Evolutionary conservation across 2,329 filamentous ascomycete genomes (phyloP), one percentile per base, ranked within the genome.

Genomic region (Xylaria sp.): DNA sequence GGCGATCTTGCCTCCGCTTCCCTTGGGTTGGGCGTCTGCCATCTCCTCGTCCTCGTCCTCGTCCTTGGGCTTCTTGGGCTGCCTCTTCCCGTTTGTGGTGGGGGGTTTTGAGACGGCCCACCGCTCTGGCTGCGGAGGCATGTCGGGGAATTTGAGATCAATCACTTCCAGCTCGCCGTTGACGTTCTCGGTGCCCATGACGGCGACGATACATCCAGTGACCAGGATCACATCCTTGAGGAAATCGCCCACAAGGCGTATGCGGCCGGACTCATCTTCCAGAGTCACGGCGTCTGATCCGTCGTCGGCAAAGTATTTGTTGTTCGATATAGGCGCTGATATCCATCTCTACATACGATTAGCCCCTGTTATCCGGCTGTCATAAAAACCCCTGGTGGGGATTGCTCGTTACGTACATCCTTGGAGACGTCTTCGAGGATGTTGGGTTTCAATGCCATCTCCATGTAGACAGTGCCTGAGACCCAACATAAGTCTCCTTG

Each of bases 401-500:
- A 50, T 39, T 45, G 46, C 25, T 13, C 12, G 18, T 52, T 13
- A 79, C 87, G 72, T 81, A 94, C 93, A 80, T 97, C 95, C 81
- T 97, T 97, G 46, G 93, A 91, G 48, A 99, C 92, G 75, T 99
- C 96, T 67, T 97, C 94, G 39, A 99, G 83, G 78, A 99, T 95
- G 77, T 97, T 97, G 0, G 97, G 96, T 82, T 99, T 99, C 76
- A 97, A 81, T 2, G 92, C 89, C 93, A 99, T 94, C 71, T 98
- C 93, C 91, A 98, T 97, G 79, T 97, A 99, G 36, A 98, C 89
- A 0, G 96, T 99, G 18, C 97, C 96, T 0, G 91, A 87, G 18
- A 99, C 92, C 94, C 95, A 99, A 82, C 95, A 98, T 41, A 98
- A 84, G 81, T 97, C 90, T 70, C 96, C 96, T 82, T 98, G 96